These are phyloP conservation scores for Aspergillus campestris DNA, from an alignment of 495 filamentous ascomycete genomes.

Conservation along the genomic window DNA sequence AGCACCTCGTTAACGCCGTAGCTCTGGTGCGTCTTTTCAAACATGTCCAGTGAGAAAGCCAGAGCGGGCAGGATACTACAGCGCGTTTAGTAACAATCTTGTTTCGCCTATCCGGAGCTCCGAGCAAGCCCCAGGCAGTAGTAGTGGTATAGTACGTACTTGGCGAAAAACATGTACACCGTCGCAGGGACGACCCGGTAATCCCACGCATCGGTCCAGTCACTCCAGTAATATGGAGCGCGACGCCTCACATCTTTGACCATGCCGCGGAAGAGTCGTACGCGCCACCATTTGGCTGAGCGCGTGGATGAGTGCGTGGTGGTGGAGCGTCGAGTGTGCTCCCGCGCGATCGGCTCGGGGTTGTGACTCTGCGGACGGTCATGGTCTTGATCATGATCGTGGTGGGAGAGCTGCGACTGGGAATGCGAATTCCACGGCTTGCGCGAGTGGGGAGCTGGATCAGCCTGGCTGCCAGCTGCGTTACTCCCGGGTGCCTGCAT, in stretches of 20 bases:
- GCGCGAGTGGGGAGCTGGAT: conserved; percentile 17
- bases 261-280: conserved; percentile 56
- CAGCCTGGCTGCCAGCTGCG: not conserved
- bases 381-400: too few species aligned
- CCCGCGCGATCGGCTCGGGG: not conserved
- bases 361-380: too few species aligned
- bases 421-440: conserved; percentile 28
- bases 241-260: conserved; percentile 63
- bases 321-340: not conserved
- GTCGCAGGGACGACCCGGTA: conserved; percentile 76
- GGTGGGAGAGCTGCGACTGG: conserved; percentile 1
- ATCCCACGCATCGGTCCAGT: conserved; percentile 79
- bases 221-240: conserved; percentile 65
- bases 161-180: conserved; percentile 87
- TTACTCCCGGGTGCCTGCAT: too few species aligned
- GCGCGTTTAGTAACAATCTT: not conserved
- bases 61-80: conserved; percentile 69
- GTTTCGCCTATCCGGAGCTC: conserved; percentile 2
- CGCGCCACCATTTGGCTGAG: conserved; percentile 49
- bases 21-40: conserved; percentile 65
- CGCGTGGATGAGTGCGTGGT: not conserved
- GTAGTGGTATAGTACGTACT: conserved; percentile 49
- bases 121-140: not conserved
- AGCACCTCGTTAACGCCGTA: conserved; percentile 84
- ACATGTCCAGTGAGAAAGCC: conserved; percentile 83